phyloP scores from a whole-genome alignment of 2,329 filamentous ascomycete species.

The Phyllosticta paracitricarpa region DNA sequence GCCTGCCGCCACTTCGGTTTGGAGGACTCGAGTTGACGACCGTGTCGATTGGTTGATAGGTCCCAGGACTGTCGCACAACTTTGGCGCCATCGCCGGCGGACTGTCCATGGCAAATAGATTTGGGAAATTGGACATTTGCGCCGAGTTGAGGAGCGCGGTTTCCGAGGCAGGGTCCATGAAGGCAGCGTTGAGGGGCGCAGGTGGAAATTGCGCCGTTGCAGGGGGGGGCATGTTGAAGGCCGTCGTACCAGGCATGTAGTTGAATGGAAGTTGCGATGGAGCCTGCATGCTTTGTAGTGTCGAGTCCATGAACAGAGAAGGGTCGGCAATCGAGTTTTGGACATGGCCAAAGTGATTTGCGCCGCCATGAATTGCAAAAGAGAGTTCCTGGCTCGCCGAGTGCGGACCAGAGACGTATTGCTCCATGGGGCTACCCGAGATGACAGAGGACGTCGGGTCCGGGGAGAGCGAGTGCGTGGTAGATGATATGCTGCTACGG shows the following conservation, averaged over 20 bases:
- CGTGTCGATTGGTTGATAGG: background rate
- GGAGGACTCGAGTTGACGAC: background rate
- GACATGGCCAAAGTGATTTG: background rate
- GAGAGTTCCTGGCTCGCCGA: conserved; percentile 2
- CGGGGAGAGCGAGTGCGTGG: conserved; percentile 4
- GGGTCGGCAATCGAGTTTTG: background rate
- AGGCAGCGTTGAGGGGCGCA: background rate
- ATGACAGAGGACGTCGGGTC: conserved; percentile 2
- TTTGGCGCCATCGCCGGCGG: background rate
- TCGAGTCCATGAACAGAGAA: conserved; percentile 7
- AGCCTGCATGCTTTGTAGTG: background rate
- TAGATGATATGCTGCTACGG: conserved; percentile 6
- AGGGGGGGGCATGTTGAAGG: background rate
- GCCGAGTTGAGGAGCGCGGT: background rate
- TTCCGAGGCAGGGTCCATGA: background rate
- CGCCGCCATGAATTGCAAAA: background rate
- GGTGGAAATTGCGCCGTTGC: background rate
- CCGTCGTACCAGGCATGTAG: background rate
- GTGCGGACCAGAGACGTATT: background rate
- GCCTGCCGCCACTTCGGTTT: conserved; percentile 23
- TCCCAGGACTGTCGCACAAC: conserved; percentile 1
- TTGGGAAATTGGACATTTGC: conserved; percentile 1
- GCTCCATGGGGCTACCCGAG: background rate
- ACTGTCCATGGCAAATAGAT: conserved; percentile 2
- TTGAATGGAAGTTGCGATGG: background rate